These are phyloP conservation scores for Exidia glandulosa DNA, from an alignment of 768 basidiomycete genomes.

Conservation along the genomic window DNA sequence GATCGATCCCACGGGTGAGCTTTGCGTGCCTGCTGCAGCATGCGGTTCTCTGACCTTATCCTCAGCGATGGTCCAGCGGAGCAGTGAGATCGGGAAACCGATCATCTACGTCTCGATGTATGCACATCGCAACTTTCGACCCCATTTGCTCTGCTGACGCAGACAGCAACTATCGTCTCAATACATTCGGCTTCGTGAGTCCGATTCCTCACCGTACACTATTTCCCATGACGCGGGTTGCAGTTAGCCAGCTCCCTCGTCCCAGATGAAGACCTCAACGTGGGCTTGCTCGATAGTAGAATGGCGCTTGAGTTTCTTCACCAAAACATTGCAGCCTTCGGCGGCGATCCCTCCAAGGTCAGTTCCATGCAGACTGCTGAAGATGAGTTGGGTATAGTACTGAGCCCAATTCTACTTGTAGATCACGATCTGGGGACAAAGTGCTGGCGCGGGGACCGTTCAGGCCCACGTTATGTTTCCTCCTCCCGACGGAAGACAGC, in stretches of 20 bases:
- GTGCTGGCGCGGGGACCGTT: slow-evolving; percentile 9
- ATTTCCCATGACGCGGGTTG: neutral
- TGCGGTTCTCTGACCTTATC: neutral
- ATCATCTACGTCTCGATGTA: slow-evolving; percentile 49
- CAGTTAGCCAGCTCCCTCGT: slow-evolving; percentile 38
- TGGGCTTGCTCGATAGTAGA: slow-evolving; percentile 50
- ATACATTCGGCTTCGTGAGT: slow-evolving; percentile 47
- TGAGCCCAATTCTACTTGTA: slow-evolving; percentile 7
- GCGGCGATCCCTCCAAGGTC: slow-evolving; percentile 52
- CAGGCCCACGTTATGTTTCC: slow-evolving; percentile 9
- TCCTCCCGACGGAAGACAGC: slow-evolving; percentile 9
- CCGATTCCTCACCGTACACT: neutral
- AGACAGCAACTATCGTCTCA: slow-evolving; percentile 48
- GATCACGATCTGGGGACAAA: slow-evolving; percentile 48
- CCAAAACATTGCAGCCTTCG: slow-evolving; percentile 52
- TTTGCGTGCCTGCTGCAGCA: neutral
- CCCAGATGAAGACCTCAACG: slow-evolving; percentile 40
- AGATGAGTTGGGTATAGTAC: too few species aligned
- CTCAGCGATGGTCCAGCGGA: slow-evolving; percentile 38
- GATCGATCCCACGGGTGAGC: slow-evolving; percentile 34
- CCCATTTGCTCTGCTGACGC: neutral
- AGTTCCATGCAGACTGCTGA: too few species aligned
- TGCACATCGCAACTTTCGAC: slow-evolving; percentile 5
- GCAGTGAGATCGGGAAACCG: slow-evolving; percentile 35
- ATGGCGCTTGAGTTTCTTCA: slow-evolving; percentile 49